A percentile compares a stretch with the other conserved stretches of the same genome.
Evolutionary conservation across 23 red algal species (phyloP).

Genomic region (Gracilariopsis chorda): DNA sequence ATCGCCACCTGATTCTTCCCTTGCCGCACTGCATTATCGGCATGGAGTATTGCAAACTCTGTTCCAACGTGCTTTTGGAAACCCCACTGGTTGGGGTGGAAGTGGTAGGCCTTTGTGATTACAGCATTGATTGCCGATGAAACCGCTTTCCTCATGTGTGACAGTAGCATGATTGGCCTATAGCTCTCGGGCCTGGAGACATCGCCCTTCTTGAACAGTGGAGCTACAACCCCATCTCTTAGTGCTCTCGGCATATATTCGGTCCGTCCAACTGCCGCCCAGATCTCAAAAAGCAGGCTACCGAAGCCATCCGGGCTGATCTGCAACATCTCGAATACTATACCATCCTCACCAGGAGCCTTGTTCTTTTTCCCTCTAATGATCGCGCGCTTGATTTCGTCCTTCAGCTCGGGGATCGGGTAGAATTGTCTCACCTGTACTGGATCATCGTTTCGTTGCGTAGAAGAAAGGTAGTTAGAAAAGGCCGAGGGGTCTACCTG

Average conservation of each 20-base stretch:
- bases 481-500: background rate
- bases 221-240: background rate
- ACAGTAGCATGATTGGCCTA: background rate
- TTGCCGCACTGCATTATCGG: background rate
- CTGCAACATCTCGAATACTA: background rate
- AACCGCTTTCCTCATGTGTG: background rate
- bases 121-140: background rate
- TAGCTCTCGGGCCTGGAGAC: background rate
- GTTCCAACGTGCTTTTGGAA: background rate
- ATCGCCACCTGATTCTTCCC: background rate
- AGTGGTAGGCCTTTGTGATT: background rate
- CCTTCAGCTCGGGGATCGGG: background rate
- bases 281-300: background rate
- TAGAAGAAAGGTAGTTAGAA: background rate
- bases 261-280: background rate
- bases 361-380: background rate
- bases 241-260: background rate
- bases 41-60: background rate
- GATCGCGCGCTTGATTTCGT: background rate
- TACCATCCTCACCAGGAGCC: background rate
- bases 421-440: background rate
- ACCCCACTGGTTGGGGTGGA: background rate
- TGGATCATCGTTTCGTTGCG: background rate
- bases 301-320: background rate
- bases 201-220: background rate